Evolutionary conservation across 441 rosid genomes (phyloP).

Genomic region (Flueggea neowawraea): DNA sequence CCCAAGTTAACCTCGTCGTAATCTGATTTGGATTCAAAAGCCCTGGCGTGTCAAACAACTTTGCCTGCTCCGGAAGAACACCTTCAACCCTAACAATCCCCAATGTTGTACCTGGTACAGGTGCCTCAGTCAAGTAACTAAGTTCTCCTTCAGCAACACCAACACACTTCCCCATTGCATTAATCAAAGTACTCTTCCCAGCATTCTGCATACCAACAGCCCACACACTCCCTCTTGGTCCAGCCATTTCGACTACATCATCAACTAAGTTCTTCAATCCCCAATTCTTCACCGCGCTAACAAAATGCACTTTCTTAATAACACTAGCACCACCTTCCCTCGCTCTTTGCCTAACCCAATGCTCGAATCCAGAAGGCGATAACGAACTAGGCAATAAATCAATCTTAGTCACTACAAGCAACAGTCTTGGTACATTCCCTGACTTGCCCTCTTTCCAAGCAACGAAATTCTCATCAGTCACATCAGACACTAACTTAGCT

Average conservation of each 20-base stretch:
- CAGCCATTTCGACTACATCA: slow-evolving; percentile 65
- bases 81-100: slow-evolving; percentile 87
- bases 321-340: slow-evolving; percentile 67
- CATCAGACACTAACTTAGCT: slow-evolving; percentile 63
- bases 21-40: slow-evolving; percentile 80
- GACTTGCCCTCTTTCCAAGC: slow-evolving; percentile 88
- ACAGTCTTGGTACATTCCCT: slow-evolving; percentile 75
- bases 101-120: slow-evolving; percentile 87
- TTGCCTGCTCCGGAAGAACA: slow-evolving; percentile 71
- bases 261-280: slow-evolving; percentile 79
- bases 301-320: slow-evolving; percentile 80
- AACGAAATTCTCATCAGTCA: slow-evolving; percentile 59
- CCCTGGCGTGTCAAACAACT: slow-evolving; percentile 90
- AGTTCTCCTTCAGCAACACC: slow-evolving; percentile 20
- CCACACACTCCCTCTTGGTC: slow-evolving; percentile 89
- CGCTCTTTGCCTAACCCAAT: slow-evolving; percentile 87
- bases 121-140: slow-evolving; percentile 81
- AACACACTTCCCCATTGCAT: slow-evolving; percentile 62
- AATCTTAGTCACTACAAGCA: slow-evolving; percentile 81
- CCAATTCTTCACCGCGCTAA: slow-evolving; percentile 82
- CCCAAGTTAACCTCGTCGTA: slow-evolving; percentile 77
- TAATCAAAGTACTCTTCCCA: slow-evolving; percentile 84
- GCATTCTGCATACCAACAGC: slow-evolving; percentile 89
- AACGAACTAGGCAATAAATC: slow-evolving; percentile 76
- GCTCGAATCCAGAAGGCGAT: slow-evolving; percentile 70